Percentiles rank a stretch among this genome's conserved stretches.
Evolutionary conservation across 2,329 filamentous ascomycete genomes (phyloP).

Genomic region (Fusarium citri): DNA sequence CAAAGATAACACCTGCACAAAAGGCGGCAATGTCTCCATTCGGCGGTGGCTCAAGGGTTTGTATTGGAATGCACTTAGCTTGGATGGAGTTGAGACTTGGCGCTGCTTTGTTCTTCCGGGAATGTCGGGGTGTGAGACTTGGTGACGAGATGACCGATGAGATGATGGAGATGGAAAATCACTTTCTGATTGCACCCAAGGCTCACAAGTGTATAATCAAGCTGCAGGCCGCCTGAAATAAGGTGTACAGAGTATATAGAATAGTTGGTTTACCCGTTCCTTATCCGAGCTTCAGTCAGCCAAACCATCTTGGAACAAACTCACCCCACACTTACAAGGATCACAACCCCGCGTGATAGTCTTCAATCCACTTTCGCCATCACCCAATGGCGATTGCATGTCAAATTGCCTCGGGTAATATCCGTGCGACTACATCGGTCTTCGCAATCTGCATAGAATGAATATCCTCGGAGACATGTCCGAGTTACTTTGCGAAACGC

Average conservation of each 20-base stretch:
- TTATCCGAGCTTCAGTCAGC: no score
- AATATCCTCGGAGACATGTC: neutral
- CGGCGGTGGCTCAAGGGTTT: slow-evolving; percentile 22
- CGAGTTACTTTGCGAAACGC: neutral
- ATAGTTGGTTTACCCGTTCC: no score
- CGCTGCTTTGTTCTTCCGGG: slow-evolving; percentile 22
- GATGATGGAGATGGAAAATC: slow-evolving; percentile 27
- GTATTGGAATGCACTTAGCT: slow-evolving; percentile 29
- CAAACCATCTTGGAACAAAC: no score
- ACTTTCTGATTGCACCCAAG: slow-evolving; percentile 4
- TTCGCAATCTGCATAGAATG: neutral
- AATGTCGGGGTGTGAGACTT: neutral
- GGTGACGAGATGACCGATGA: neutral
- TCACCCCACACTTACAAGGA: no score
- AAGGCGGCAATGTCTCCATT: slow-evolving; percentile 13
- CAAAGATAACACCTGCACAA: neutral
- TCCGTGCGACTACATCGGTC: no score
- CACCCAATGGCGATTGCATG: neutral
- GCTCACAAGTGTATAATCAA: neutral
- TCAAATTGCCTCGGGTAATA: no score
- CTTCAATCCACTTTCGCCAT: neutral
- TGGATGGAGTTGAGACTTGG: slow-evolving; percentile 31
- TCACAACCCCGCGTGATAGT: neutral
- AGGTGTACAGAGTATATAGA: no score
- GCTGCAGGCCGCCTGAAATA: fast-evolving